These are phyloP conservation scores for Xylaria longipes DNA, from an alignment of 495 filamentous ascomycete genomes.

Conservation along the genomic window DNA sequence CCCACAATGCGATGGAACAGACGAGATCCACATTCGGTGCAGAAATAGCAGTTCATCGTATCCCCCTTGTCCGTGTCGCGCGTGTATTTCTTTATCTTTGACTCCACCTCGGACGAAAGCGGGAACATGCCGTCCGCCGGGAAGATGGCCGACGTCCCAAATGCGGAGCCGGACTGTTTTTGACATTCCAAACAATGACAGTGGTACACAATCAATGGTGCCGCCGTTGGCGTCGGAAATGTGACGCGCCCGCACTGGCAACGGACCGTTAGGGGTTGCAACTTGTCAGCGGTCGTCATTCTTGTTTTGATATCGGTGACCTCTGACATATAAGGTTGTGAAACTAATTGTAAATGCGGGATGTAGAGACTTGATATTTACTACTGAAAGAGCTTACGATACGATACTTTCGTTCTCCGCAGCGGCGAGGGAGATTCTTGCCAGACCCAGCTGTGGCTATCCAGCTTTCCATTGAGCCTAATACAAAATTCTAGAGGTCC, in stretches of 20 bases:
- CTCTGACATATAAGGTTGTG: not conserved
- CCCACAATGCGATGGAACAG: constrained; percentile 54
- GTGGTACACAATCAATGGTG: constrained; percentile 55
- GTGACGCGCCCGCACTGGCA: constrained; percentile 62
- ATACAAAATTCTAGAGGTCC: not conserved
- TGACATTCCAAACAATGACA: constrained; percentile 69
- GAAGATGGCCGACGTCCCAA: constrained; percentile 61
- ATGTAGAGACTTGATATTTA: not conserved
- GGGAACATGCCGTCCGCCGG: constrained; percentile 55
- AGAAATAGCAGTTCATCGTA: constrained; percentile 47
- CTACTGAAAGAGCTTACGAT: not conserved
- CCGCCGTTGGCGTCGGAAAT: constrained; percentile 52
- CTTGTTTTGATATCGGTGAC: not conserved
- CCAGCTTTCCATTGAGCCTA: not conserved
- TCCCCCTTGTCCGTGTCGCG: constrained; percentile 40
- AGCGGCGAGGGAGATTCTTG: not conserved
- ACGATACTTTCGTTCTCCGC: not conserved
- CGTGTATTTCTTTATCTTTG: constrained; percentile 46
- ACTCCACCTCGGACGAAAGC: constrained; percentile 42
- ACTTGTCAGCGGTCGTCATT: not conserved
- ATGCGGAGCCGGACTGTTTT: constrained; percentile 63
- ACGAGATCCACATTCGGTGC: constrained; percentile 47
- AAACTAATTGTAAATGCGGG: not conserved
- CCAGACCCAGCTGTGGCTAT: not conserved
- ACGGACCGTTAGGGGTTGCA: constrained; percentile 35